These are phyloP conservation scores for Eimeria acervulina DNA, from an alignment of 169 alveolate genomes.

Conservation along the genomic window DNA sequence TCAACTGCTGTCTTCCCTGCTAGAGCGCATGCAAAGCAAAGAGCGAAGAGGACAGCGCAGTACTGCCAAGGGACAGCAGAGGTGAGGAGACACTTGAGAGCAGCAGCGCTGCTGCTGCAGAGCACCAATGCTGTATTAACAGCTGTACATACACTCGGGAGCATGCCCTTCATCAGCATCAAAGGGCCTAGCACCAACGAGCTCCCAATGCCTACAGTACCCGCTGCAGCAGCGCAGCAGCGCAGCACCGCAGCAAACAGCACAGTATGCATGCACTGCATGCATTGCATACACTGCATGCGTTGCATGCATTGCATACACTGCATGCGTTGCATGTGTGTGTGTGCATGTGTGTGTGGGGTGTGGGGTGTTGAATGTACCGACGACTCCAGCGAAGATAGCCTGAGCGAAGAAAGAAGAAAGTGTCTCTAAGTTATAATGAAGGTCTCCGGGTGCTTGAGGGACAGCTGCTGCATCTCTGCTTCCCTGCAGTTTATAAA, in stretches of 20 bases:
- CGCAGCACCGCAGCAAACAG: background rate
- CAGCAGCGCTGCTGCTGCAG: constrained; percentile 82
- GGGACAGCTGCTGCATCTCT: constrained; percentile 22
- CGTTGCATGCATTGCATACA: background rate
- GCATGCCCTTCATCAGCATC: constrained; percentile 86
- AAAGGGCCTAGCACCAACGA: constrained; percentile 89
- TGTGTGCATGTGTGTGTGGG: background rate
- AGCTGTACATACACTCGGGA: constrained; percentile 86
- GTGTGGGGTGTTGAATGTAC: background rate
- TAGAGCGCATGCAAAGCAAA: constrained; percentile 76
- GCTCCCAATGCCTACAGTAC: constrained; percentile 89
- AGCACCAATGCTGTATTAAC: constrained; percentile 75
- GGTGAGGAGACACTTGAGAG: constrained; percentile 52
- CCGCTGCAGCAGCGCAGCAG: constrained; percentile 83
- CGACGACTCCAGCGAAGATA: background rate
- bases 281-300: no score
- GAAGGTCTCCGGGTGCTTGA: background rate
- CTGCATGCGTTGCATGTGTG: background rate
- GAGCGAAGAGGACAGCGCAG: constrained; percentile 53
- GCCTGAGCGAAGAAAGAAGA: background rate
- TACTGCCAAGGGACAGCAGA: constrained; percentile 69
- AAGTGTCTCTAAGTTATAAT: background rate
- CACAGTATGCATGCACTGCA: background rate
- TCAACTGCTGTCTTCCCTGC: constrained; percentile 78
- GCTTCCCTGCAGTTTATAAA: background rate